Evolutionary conservation across 495 filamentous ascomycete species (phyloP), one percentile per base, ranked within the genome.

Genomic region (Penicillium macrosclerotiorum): DNA sequence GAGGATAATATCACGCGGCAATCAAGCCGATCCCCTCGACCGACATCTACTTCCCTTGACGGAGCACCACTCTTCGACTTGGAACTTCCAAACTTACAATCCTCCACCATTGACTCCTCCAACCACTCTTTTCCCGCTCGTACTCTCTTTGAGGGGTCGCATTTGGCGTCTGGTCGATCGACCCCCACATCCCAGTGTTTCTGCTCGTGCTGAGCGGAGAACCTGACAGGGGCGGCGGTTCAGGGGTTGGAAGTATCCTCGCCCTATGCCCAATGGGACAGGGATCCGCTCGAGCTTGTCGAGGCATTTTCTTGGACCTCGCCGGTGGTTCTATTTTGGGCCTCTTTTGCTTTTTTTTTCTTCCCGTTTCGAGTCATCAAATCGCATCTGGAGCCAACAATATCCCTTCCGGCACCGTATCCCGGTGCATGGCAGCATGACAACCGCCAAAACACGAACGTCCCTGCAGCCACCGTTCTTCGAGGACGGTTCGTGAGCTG

Each of bases 201-300:
- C 54, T 48, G 49, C 50, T 55, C 46, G 45, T 53, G 51, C 40
- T 37, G 29, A 51, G 57, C 57, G 58, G 58, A 58, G 55, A 53
- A 57, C 26, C 24, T 39, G 57, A 52, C 52, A 50, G 53, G 49
- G 52, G n/a, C n/a, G 55, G 55, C 49, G 51, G 59, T 59, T 62
- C 59, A 62, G 59, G 59, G 59, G 59, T 55, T 55, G 54, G 34
- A 20, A 43, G 23, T 41, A 23, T 44, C 14, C 13, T 36, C 42
- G 33, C 47, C 40, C 46, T 52, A 49, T 41, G 11, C 46, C 39
- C 32, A 11, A 49, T 37, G 12, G 13, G 24, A 25, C 19, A 24
- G 31, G 46, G 46, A 43, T 37, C 39, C 46, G 46, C 46, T 18
- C 5, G 22, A 25, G 36, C 31, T 17, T 12, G 20, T 24, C 41